A percentile compares a stretch with the other conserved stretches of the same genome.
Evolutionary conservation across 768 basidiomycete genomes (phyloP).

Genomic region (Phanerochaete sordida): DNA sequence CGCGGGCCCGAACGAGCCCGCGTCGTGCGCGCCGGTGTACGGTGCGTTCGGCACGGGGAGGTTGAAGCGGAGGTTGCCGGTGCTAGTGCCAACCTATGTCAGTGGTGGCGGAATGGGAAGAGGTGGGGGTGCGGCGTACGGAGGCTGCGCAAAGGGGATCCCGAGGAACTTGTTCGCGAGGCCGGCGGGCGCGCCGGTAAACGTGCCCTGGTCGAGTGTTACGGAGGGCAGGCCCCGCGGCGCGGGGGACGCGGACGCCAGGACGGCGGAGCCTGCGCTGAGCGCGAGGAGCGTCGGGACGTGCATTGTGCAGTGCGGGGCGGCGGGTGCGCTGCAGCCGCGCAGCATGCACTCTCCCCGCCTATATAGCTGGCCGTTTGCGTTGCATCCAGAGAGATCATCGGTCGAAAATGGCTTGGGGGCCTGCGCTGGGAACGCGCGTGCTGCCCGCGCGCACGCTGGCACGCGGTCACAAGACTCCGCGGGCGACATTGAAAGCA

Average conservation of each 20-base stretch:
- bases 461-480: not conserved
- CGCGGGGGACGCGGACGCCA: not conserved
- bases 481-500: not conserved
- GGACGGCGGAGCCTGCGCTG: not conserved
- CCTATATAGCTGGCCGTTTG: not conserved
- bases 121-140: slow-evolving; percentile 42
- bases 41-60: slow-evolving; percentile 21
- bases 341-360: no score
- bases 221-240: slow-evolving; percentile 28
- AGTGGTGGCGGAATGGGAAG: no score
- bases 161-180: slow-evolving; percentile 41
- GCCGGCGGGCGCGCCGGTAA: slow-evolving; percentile 37
- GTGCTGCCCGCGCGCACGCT: not conserved
- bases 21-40: slow-evolving; percentile 32
- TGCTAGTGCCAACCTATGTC: slow-evolving; percentile 22
- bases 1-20: slow-evolving; percentile 33
- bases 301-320: not conserved
- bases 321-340: not conserved
- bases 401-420: no score
- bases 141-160: slow-evolving; percentile 53
- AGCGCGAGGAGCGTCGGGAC: no score
- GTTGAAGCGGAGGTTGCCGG: slow-evolving; percentile 21
- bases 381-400: not conserved
- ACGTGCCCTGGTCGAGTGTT: slow-evolving; percentile 40
- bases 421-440: no score